Percentiles rank a stretch among this genome's conserved stretches.
phyloP scores from a whole-genome alignment of 2,329 filamentous ascomycete genomes.

The Fusarium chaquense region DNA sequence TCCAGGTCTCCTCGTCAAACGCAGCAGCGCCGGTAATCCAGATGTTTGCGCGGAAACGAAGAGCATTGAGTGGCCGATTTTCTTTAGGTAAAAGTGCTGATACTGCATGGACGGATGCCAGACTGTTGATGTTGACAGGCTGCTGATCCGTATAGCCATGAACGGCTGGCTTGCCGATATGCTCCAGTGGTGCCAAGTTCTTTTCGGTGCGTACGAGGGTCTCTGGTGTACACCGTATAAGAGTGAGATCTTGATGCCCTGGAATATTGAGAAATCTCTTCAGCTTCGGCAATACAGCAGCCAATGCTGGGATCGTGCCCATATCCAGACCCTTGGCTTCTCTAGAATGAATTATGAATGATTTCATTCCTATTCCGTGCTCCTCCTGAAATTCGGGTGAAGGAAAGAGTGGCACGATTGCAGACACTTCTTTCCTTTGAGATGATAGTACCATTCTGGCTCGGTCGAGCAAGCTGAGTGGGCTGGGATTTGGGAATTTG shows the following conservation, averaged over 20 bases:
- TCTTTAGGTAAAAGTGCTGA: constrained; percentile 21
- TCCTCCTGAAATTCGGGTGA: background rate
- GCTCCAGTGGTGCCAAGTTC: constrained; percentile 29
- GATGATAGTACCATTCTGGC: accelerated
- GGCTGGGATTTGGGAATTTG: constrained; percentile 18
- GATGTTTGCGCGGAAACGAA: constrained; percentile 37
- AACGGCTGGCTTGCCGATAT: constrained; percentile 30
- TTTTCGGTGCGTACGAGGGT: constrained; percentile 26
- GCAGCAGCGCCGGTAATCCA: constrained; percentile 35
- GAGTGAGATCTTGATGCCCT: constrained; percentile 19
- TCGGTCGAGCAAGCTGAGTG: background rate
- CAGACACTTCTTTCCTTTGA: background rate
- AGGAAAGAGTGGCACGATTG: constrained; percentile 1
- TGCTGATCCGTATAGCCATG: constrained; percentile 42
- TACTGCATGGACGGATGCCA: constrained; percentile 34
- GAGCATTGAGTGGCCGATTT: constrained; percentile 37
- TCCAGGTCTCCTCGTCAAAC: constrained; percentile 36
- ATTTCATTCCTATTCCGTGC: constrained; percentile 6
- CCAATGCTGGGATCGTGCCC: constrained; percentile 4
- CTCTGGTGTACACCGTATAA: constrained; percentile 21
- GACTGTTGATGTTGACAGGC: constrained; percentile 34
- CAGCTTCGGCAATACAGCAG: constrained; percentile 12
- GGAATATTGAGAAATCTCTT: constrained; percentile 32
- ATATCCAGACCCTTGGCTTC: constrained; percentile 29
- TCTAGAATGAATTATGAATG: constrained; percentile 25